These are phyloP conservation scores for Pseudocercospora musae DNA, from an alignment of 2,329 filamentous ascomycete species.

Conservation along the genomic window DNA sequence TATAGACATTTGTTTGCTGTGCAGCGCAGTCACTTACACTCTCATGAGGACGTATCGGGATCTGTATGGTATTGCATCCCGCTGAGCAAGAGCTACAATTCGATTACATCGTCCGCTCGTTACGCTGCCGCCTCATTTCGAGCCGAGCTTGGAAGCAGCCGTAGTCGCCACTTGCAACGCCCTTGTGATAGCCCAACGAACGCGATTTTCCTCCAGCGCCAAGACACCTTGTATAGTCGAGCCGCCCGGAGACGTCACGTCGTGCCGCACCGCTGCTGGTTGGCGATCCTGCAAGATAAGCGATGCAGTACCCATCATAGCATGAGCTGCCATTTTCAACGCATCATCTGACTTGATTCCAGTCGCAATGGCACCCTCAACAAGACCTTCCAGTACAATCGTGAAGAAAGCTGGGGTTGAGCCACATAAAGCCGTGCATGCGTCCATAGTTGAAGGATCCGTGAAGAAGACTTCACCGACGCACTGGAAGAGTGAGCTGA, in stretches of 20 bases:
- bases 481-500: constrained; percentile 70
- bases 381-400: constrained; percentile 68
- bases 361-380: constrained; percentile 74
- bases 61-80: no score
- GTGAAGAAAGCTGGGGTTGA: constrained; percentile 73
- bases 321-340: constrained; percentile 71
- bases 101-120: background rate
- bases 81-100: background rate
- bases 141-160: background rate
- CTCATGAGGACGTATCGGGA: no score
- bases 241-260: constrained; percentile 69
- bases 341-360: constrained; percentile 69
- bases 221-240: constrained; percentile 72
- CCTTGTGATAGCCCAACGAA: constrained; percentile 62
- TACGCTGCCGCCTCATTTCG: background rate
- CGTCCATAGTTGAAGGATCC: constrained; percentile 66
- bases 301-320: constrained; percentile 68
- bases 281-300: constrained; percentile 66
- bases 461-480: constrained; percentile 70
- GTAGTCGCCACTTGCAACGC: constrained; percentile 38
- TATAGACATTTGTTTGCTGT: background rate
- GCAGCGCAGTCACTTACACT: background rate
- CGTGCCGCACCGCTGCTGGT: constrained; percentile 69
- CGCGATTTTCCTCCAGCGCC: constrained; percentile 67
- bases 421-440: constrained; percentile 67